Evolutionary conservation across 2,329 filamentous ascomycete genomes (phyloP).

Genomic region (Alternaria solani): DNA sequence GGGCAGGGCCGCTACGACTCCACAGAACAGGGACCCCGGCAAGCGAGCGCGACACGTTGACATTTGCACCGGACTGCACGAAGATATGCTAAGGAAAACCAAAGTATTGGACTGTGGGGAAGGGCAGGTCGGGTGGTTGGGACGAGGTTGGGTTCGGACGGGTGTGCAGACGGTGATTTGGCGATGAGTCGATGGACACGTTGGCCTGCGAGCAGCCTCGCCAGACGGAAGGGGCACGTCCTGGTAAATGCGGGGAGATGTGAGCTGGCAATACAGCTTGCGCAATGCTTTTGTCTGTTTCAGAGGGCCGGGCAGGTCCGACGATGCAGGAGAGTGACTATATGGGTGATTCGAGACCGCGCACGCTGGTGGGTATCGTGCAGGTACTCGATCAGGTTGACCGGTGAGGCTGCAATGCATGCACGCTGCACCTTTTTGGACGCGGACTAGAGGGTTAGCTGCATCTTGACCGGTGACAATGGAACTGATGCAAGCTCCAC

Average conservation of each 20-base stretch:
- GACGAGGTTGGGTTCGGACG: slow-evolving; percentile 12
- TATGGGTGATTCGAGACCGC: slow-evolving; percentile 13
- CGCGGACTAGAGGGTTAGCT: slow-evolving; percentile 20
- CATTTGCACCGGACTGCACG: slow-evolving; percentile 13
- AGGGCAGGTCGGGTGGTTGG: slow-evolving; percentile 3
- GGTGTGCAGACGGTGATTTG: neutral
- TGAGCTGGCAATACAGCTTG: slow-evolving; percentile 21
- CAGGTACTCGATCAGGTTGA: slow-evolving; percentile 15
- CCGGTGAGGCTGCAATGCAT: slow-evolving; percentile 42
- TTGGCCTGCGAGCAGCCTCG: neutral
- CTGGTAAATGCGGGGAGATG: slow-evolving; percentile 15
- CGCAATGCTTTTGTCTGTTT: slow-evolving; percentile 13
- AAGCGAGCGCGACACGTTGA: slow-evolving; percentile 17
- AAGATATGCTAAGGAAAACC: neutral
- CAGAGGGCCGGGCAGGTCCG: slow-evolving; percentile 10
- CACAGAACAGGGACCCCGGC: neutral
- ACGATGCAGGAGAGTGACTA: slow-evolving; percentile 6
- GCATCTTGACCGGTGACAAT: slow-evolving; percentile 24
- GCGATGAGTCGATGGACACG: slow-evolving; percentile 11
- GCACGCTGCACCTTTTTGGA: slow-evolving; percentile 15
- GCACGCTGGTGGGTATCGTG: slow-evolving; percentile 13
- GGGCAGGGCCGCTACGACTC: slow-evolving; percentile 10
- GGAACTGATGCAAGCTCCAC: slow-evolving; percentile 36
- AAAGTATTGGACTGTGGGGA: slow-evolving; percentile 17
- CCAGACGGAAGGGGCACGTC: neutral